phyloP scores from a whole-genome alignment of 2,329 filamentous ascomycete species.

The Cadophora gregata region DNA sequence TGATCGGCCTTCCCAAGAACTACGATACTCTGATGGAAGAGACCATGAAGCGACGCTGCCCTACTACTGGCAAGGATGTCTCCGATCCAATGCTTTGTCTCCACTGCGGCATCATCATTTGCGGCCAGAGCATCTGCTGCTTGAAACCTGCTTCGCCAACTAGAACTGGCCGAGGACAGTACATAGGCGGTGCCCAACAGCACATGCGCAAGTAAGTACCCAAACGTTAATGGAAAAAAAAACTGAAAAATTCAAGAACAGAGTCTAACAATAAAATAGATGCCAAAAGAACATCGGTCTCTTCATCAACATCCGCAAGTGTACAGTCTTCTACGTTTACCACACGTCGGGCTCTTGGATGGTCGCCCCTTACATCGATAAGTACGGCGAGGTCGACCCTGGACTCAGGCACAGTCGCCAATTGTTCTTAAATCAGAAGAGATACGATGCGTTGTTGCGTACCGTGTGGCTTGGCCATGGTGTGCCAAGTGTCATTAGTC shows the following conservation, averaged over 20 bases:
- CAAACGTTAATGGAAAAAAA: not conserved
- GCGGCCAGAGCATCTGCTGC: conserved; percentile 92
- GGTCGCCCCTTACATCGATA: conserved; percentile 90
- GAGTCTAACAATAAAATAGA: conserved; percentile 51
- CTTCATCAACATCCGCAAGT: conserved; percentile 97
- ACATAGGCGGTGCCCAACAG: conserved; percentile 85
- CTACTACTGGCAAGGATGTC: conserved; percentile 88
- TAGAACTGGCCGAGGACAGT: conserved; percentile 43
- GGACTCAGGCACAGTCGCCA: conserved; percentile 87
- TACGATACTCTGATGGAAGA: conserved; percentile 94
- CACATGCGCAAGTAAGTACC: conserved; percentile 80
- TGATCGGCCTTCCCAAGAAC: conserved; percentile 89
- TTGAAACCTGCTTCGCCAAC: conserved; percentile 59
- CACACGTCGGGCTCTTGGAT: conserved; percentile 82
- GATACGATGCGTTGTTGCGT: conserved; percentile 87
- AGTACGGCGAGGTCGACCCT: conserved; percentile 94
- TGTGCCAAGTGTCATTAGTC: conserved; percentile 85
- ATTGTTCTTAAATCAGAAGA: conserved; percentile 89
- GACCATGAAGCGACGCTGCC: conserved; percentile 81
- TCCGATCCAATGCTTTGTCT: conserved; percentile 91
- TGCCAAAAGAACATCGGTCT: conserved; percentile 91
- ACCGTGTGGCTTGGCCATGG: conserved; percentile 87
- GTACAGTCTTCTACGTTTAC: conserved; percentile 87
- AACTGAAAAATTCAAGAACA: conserved; percentile 29
- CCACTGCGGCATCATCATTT: conserved; percentile 96